phyloP scores from a whole-genome alignment of 75 land plant genomes.

The Chamaecyparis obtusa region DNA sequence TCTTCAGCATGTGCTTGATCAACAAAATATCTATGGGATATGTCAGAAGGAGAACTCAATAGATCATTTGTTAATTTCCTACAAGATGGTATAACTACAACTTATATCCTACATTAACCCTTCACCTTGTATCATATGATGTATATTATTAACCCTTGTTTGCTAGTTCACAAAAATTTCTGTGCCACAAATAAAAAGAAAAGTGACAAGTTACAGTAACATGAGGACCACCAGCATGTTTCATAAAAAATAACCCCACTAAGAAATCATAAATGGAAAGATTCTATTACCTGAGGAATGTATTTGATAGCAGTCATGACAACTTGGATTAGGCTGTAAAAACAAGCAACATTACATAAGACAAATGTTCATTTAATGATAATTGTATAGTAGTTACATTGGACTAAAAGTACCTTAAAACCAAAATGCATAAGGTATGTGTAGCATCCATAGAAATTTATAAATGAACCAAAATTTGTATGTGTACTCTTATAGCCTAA shows the following conservation, averaged over 20 bases:
- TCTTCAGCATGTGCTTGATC: background rate
- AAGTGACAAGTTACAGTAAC: background rate
- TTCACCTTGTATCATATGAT: background rate
- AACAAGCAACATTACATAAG: slow-evolving; percentile 1
- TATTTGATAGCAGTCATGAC: slow-evolving; percentile 93
- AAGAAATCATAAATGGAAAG: background rate
- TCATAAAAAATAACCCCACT: background rate
- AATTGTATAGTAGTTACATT: background rate
- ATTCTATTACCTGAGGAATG: slow-evolving; percentile 74
- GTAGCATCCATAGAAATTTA: background rate
- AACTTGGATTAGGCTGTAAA: slow-evolving; percentile 79
- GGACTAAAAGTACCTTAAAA: background rate
- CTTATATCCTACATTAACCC: no score
- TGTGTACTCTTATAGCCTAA: background rate
- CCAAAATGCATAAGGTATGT: background rate
- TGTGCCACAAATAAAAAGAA: background rate
- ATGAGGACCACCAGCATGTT: background rate
- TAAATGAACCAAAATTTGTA: background rate
- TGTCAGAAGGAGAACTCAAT: background rate
- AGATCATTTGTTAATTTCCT: background rate
- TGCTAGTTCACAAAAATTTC: background rate
- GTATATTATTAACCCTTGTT: background rate
- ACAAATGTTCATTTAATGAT: background rate
- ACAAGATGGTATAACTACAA: background rate
- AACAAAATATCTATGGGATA: background rate